Conservation (phyloP, 2,329 filamentous ascomycete species). For the Hawksworthiomyces lignivorus region DNA sequence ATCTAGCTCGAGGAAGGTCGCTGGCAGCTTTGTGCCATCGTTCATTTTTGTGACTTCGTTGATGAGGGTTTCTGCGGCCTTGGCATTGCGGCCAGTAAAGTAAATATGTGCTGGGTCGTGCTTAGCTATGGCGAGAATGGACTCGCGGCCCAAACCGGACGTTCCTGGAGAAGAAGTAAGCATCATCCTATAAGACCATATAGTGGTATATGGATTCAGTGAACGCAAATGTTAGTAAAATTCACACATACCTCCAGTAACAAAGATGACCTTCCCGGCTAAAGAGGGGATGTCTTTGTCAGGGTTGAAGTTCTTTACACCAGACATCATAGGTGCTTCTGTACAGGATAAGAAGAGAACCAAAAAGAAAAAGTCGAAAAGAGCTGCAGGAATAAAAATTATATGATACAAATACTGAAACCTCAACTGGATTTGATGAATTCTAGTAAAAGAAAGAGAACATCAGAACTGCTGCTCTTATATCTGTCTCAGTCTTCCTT, state of each 20-base stretch:
- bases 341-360: neutral
- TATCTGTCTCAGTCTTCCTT: neutral
- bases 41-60: constrained; percentile 20
- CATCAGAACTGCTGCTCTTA: neutral
- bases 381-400: neutral
- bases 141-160: constrained; percentile 39
- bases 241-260: constrained; percentile 32
- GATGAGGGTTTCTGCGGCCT: constrained; percentile 24
- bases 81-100: constrained; percentile 28
- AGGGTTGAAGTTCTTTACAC: constrained; percentile 21
- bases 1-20: constrained; percentile 32
- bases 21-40: constrained; percentile 2
- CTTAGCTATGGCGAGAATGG: constrained; percentile 33
- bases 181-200: too few relatives aligned
- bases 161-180: constrained; percentile 25
- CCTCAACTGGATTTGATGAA: too few relatives aligned
- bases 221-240: neutral
- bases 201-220: too few relatives aligned
- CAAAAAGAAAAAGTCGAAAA: neutral
- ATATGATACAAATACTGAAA: too few relatives aligned
- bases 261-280: constrained; percentile 33
- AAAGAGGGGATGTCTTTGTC: constrained; percentile 31
- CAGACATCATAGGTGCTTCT: neutral
- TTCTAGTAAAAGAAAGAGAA: too few relatives aligned
- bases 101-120: constrained; percentile 26